Evolutionary conservation across 495 filamentous ascomycete species (phyloP), one percentile per base, ranked within the genome.

Genomic region (Lasiosphaeria ovina): DNA sequence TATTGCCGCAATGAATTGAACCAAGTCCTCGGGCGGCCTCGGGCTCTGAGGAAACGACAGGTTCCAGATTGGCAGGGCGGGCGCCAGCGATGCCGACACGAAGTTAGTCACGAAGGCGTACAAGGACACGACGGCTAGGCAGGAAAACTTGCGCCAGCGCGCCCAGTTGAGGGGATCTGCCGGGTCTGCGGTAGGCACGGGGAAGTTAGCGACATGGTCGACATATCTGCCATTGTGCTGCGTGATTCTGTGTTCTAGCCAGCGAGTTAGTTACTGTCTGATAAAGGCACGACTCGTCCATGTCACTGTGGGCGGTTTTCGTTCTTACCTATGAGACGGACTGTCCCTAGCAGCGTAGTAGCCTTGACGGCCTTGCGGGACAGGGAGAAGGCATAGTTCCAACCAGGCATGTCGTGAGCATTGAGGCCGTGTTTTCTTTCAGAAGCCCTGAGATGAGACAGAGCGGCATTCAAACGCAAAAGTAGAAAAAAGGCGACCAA

Each of bases 101-200:
- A 66, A 74, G 59, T 69, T 71, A 58, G 59, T 44, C 2, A 63
- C 62, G 32, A 74, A 74, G 38, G 69, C 69, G 47, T 70, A 74
- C 47, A 62, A 57, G 3, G 62, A 60, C 17, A 69, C 60, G 11
- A 60, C 36, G 3, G 35, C 9, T n/a, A 74, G 61, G 34, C 67
- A 70, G 0, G 59, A 33, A 8, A 58, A n/a, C 54, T 72, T 74
- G 33, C 65, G 57, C 69, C 69, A 72, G 0, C 33, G 38, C 0
- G 62, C 42, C 71, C 69, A 72, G 61, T 71, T 74, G 54, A 74
- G 55, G 8, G 71, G 71, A 54, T 74, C 71, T 10, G 65, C 62
- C 0, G 69, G 69, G 47, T 71, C 66, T 0, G 54, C n/a, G 1
- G 66, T 67, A 0, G 71, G 71, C 3, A 65, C 14, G 1, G 71